Conservation (phyloP, 306 rosid genomes). For the Acacia confusa region DNA sequence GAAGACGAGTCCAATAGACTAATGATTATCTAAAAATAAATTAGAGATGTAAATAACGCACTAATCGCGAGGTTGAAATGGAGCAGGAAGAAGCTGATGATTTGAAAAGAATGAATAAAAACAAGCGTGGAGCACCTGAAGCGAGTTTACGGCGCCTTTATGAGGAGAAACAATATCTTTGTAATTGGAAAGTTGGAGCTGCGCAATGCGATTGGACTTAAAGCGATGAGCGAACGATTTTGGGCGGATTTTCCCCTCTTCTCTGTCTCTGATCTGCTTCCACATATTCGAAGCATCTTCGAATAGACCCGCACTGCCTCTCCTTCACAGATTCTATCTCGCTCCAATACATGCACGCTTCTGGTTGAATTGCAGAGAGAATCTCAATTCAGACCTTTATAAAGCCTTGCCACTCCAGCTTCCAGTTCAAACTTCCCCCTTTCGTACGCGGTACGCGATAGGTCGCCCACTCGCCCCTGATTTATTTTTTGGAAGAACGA, state of each 20-base stretch:
- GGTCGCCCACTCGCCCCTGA: not conserved
- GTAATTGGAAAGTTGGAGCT: slow-evolving; percentile 66
- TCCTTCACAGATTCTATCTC: not conserved
- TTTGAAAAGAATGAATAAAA: not conserved
- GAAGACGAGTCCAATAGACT: not conserved
- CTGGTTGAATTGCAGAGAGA: not conserved
- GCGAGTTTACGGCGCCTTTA: slow-evolving; percentile 79
- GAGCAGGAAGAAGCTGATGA: not conserved
- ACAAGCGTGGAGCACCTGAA: slow-evolving; percentile 55
- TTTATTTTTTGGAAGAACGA: not conserved
- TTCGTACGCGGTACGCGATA: too few species aligned
- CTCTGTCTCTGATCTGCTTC: slow-evolving; percentile 90
- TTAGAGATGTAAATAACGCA: not conserved
- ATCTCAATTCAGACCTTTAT: not conserved
- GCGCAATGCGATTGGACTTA: slow-evolving; percentile 58
- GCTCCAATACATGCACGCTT: not conserved
- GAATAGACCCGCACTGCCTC: slow-evolving; percentile 20
- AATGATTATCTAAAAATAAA: not conserved
- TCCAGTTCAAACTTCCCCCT: not conserved
- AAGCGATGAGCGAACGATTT: slow-evolving; percentile 61
- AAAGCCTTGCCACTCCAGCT: not conserved
- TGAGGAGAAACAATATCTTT: slow-evolving; percentile 79
- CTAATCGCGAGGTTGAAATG: not conserved
- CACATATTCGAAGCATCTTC: slow-evolving; percentile 93
- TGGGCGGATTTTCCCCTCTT: slow-evolving; percentile 69